Evolutionary conservation across 768 basidiomycete species (phyloP), one percentile per base, ranked within the genome.

Genomic region (Polyporus arcularius): DNA sequence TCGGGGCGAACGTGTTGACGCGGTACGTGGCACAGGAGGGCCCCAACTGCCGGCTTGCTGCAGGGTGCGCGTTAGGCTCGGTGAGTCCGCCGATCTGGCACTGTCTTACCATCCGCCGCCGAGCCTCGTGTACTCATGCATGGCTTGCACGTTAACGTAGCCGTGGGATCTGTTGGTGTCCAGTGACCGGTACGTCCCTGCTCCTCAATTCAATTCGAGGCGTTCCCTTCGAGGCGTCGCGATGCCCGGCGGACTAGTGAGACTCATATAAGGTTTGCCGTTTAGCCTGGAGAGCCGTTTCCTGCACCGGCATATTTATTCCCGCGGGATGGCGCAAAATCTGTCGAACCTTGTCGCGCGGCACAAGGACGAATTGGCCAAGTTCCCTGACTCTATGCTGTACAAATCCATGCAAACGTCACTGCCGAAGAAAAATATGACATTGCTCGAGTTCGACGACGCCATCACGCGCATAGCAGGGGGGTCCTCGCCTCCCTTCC

Each of bases 1-100:
- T 99, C 40, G 97, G 96, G 45, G 91, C 95, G 45, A 94, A 92
- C 71, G 90, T 98, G 39, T 75, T 98, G 66, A 90, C 94, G 38
- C 83, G 92, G 63, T 97, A 97, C 73, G 76, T 96, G 53, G 94
- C 90, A 4, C 89, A 96, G 75, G 90, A 96, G 70, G 87, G 90
- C 14, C 78, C 78, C 40, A 68, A 76, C 21, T 83, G 85, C 67
- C 82, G 89, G 60, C 72, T 94, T 35, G 74, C 74, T 55, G 84
- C 87, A 4, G 90, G 84, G 32, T 88, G 87, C 74, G 84, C 81
- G 16, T 76, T 94, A 16, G 91, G 78, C 71, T 91, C 92, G 74
- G 88, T 94, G 75, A 72, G 89, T 79, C 47, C 57, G 26, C 57
- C 59, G 42, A 58, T 67, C 61, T 60, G 59, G 61, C 35, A 55